Base-by-base conservation (phyloP, 2,329 filamentous ascomycete species). In the Fusarium transvaalense region DNA sequence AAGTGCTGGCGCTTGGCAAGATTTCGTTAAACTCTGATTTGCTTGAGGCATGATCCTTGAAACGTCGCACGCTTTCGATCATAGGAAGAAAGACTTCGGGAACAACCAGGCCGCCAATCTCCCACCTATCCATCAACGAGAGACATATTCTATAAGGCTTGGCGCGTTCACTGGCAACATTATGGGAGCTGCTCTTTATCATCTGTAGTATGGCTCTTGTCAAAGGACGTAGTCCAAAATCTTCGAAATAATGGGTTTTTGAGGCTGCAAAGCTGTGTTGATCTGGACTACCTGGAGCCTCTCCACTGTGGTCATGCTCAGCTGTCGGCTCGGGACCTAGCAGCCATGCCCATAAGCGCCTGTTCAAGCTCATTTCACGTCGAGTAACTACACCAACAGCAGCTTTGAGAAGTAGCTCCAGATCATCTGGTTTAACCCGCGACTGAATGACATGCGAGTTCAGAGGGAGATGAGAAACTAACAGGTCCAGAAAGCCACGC, bases 71-170 rank as follows among this genome's bases (percentile, higher is more conserved):
- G 72, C 91, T 97, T 75, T 90, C 86, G 72, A 99, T 88, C 27
- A 95, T 90, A 5, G 94, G 92, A 15, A 97, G 83, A 75, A 99
- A 98, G 15, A 98, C 88, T 64, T 93, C 90, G 0, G 94, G 92
- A 3, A 98, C 91, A 46, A 99, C 89, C 19, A 95, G 84, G 2
- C 93, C 93, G 31, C 96, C 96, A 69, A 99, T 95, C 77, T 99
- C 96, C 94, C 94, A 98, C 61, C 94, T 90, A 79, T 99, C 96
- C 96, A 99, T 98, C 53, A 99, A 83, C 17, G 97, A 97, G 4
- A 98, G 85, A 74, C 94, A 97, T 66, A 98, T 93, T 58, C 94
- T 90, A 76, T 97, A 97, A 1, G 96, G 95, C 38, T 90, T 89
- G 21, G 94, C 93, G 76, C 90, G 86, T 74, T 97, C 93, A 19